Evolutionary conservation across 2,329 filamentous ascomycete genomes (phyloP).

Genomic region (Neonectria punicea): DNA sequence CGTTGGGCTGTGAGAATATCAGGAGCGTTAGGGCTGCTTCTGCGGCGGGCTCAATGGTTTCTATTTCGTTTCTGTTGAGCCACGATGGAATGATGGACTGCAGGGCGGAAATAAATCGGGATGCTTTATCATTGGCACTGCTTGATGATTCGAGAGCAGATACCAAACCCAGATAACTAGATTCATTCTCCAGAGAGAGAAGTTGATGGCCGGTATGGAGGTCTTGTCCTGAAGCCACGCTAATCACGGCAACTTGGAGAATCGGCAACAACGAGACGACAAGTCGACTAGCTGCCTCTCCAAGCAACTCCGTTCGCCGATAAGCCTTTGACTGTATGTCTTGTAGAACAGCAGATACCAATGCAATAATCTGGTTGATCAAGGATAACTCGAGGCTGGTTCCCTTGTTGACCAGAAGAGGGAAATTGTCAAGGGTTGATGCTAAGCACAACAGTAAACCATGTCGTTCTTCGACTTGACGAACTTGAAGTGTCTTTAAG

Average conservation of each 20-base stretch:
- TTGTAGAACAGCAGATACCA: slow-evolving; percentile 51
- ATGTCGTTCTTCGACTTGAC: slow-evolving; percentile 77
- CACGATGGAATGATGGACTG: slow-evolving; percentile 54
- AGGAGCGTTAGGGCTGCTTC: slow-evolving; percentile 63
- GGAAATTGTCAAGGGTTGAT: slow-evolving; percentile 62
- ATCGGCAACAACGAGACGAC: slow-evolving; percentile 63
- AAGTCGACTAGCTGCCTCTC: slow-evolving; percentile 69
- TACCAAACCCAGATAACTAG: slow-evolving; percentile 37
- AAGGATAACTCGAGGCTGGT: slow-evolving; percentile 37
- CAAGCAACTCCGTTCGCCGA: slow-evolving; percentile 72
- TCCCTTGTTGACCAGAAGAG: slow-evolving; percentile 42
- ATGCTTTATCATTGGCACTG: slow-evolving; percentile 17
- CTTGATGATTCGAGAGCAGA: slow-evolving; percentile 29
- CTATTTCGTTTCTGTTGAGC: slow-evolving; percentile 61
- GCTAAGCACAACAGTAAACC: slow-evolving; percentile 73
- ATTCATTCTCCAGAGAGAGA: slow-evolving; percentile 34
- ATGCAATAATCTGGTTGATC: slow-evolving; percentile 43
- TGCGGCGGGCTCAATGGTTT: slow-evolving; percentile 61
- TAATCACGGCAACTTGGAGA: slow-evolving; percentile 52
- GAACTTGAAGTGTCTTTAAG: slow-evolving; percentile 56
- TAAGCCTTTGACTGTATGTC: slow-evolving; percentile 56
- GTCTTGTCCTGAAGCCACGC: slow-evolving; percentile 11
- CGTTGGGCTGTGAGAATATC: slow-evolving; percentile 52
- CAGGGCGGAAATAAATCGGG: slow-evolving; percentile 41
- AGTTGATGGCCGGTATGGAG: slow-evolving; percentile 39